Evolutionary conservation across 2,329 filamentous ascomycete species (phyloP).

Genomic region (Xylariaceae sp.): DNA sequence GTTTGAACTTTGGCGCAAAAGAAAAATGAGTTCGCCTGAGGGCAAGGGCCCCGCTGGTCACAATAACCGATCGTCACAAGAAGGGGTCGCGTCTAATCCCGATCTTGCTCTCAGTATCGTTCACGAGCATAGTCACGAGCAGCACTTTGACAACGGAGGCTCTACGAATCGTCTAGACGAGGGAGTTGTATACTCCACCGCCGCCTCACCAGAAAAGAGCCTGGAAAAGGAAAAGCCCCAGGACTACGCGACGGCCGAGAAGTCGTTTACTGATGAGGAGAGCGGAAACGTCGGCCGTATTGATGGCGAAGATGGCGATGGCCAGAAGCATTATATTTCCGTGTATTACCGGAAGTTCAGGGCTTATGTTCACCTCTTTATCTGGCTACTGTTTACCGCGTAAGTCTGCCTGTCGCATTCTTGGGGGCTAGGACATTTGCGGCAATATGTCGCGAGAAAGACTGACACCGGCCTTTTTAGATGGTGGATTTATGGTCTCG

Average conservation of each 20-base stretch:
- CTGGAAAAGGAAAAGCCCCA: slow-evolving; percentile 39
- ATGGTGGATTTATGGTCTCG: slow-evolving; percentile 47
- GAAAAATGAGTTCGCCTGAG: slow-evolving; percentile 26
- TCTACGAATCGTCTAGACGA: slow-evolving; percentile 44
- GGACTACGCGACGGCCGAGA: slow-evolving; percentile 43
- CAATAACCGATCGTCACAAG: slow-evolving; percentile 29
- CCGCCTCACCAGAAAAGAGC: slow-evolving; percentile 44
- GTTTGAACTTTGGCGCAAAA: slow-evolving; percentile 1
- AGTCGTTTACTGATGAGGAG: slow-evolving; percentile 38
- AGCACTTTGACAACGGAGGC: slow-evolving; percentile 46
- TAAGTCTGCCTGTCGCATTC: slow-evolving; percentile 31
- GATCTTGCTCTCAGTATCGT: slow-evolving; percentile 40
- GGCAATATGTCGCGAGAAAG: slow-evolving; percentile 8
- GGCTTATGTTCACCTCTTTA: slow-evolving; percentile 47
- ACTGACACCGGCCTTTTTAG: slow-evolving; percentile 31
- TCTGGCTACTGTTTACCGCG: slow-evolving; percentile 44
- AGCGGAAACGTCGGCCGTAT: slow-evolving; percentile 35
- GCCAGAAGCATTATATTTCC: slow-evolving; percentile 33
- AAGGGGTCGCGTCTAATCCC: slow-evolving; percentile 25
- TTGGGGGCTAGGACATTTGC: slow-evolving; percentile 4
- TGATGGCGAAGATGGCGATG: slow-evolving; percentile 7
- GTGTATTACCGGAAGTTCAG: slow-evolving; percentile 48
- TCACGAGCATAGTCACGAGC: slow-evolving; percentile 48
- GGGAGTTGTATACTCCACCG: slow-evolving; percentile 52
- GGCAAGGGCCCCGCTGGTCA: slow-evolving; percentile 26